phyloP scores from a whole-genome alignment of 768 basidiomycete genomes.

The Coprinopsis strossmayeri region DNA sequence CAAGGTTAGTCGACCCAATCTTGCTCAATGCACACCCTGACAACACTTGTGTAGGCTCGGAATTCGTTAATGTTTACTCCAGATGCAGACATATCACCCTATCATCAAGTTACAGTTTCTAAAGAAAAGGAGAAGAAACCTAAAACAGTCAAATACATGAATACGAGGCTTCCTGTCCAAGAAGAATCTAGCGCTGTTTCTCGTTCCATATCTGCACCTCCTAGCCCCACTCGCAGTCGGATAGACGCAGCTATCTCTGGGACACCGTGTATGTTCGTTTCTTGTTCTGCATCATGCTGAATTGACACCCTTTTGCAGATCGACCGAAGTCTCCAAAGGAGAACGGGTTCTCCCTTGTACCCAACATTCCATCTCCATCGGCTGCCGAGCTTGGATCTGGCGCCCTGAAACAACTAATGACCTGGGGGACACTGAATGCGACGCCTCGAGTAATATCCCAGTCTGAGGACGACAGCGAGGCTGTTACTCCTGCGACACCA shows the following conservation, averaged over 20 bases:
- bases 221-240: conserved; percentile 86
- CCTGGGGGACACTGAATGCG: conserved; percentile 90
- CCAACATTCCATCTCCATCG: conserved; percentile 82
- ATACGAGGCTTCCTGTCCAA: conserved; percentile 75
- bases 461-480: conserved; percentile 45
- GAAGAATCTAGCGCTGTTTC: conserved; percentile 43
- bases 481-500: conserved; percentile 47
- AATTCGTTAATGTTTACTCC: conserved; percentile 96
- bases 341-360: conserved; percentile 68
- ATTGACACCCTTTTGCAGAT: conserved; percentile 36
- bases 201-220: conserved; percentile 50
- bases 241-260: conserved; percentile 92
- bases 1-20: conserved; percentile 49
- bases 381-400: conserved; percentile 73
- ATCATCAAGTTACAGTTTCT: conserved; percentile 35
- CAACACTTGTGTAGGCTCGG: conserved; percentile 54
- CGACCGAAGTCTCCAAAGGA: conserved; percentile 49
- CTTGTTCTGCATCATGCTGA: neutral
- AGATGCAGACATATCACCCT: conserved; percentile 82
- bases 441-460: conserved; percentile 84
- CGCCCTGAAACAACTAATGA: conserved; percentile 91
- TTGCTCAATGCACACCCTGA: neutral
- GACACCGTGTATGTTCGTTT: conserved; percentile 64
- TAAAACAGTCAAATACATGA: conserved; percentile 67
- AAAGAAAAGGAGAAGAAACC: conserved; percentile 31